Conservation (phyloP, 371 early-diverging fungal species). For the Dichotomocladium elegans region DNA sequence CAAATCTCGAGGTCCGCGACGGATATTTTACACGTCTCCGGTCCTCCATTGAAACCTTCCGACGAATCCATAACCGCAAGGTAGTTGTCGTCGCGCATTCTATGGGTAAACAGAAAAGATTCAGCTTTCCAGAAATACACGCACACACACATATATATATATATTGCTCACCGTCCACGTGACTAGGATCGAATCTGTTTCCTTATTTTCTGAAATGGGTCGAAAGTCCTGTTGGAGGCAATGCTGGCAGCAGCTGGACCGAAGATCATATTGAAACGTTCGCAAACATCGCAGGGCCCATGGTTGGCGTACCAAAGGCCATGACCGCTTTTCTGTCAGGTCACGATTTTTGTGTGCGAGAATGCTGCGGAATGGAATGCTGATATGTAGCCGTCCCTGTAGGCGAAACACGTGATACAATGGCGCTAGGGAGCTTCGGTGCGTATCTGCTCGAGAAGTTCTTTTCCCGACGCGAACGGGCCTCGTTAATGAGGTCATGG, state of each 20-base stretch:
- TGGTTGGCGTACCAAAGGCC: slow-evolving; percentile 89
- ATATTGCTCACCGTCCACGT: too few species aligned
- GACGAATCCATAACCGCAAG: slow-evolving; percentile 48
- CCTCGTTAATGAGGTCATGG: slow-evolving; percentile 83
- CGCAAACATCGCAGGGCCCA: slow-evolving; percentile 86
- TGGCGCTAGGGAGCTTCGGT: slow-evolving; percentile 75
- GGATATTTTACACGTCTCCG: slow-evolving; percentile 81
- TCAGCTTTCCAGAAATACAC: background rate
- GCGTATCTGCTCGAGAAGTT: slow-evolving; percentile 82
- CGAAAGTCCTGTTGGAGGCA: slow-evolving; percentile 67
- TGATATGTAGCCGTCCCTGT: background rate
- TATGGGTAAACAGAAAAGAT: slow-evolving; percentile 36
- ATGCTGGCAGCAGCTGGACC: slow-evolving; percentile 78
- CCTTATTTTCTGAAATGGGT: slow-evolving; percentile 94
- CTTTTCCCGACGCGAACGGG: slow-evolving; percentile 77
- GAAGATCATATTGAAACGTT: slow-evolving; percentile 78
- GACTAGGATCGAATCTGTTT: slow-evolving; percentile 73
- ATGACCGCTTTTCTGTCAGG: slow-evolving; percentile 71
- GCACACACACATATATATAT: background rate
- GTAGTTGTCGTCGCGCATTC: slow-evolving; percentile 68
- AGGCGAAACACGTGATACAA: slow-evolving; percentile 88
- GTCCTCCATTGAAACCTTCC: slow-evolving; percentile 66
- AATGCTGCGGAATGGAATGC: background rate
- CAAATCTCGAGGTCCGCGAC: slow-evolving; percentile 86
- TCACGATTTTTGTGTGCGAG: background rate